phyloP scores from a whole-genome alignment of 768 basidiomycete species.

The Plicaturopsis crispa region DNA sequence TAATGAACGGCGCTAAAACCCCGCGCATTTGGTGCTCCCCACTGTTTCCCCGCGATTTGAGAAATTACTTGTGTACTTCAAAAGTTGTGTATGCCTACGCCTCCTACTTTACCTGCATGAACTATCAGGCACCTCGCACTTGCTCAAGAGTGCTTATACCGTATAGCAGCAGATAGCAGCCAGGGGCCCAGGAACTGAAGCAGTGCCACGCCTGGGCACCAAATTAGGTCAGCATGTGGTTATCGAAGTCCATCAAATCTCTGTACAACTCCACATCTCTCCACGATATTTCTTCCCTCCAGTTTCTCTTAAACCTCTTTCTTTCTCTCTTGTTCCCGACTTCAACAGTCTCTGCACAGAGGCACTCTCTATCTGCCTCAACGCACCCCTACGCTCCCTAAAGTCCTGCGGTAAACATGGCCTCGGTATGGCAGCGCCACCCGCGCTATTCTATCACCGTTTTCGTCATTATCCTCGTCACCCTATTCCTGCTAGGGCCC shows the following conservation, averaged over 20 bases:
- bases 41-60: too few relatives aligned
- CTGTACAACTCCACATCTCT: background rate
- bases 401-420: slow-evolving; percentile 12
- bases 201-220: slow-evolving; percentile 1
- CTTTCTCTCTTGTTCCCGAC: background rate
- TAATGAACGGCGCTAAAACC: too few relatives aligned
- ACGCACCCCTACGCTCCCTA: background rate
- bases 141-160: too few relatives aligned
- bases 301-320: slow-evolving; percentile 2
- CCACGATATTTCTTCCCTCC: slow-evolving; percentile 4
- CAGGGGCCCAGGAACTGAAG: background rate
- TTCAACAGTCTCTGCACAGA: background rate
- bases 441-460: slow-evolving; percentile 45
- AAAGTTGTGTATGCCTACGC: too few relatives aligned
- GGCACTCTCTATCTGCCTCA: background rate
- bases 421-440: slow-evolving; percentile 32
- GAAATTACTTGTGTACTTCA: too few relatives aligned
- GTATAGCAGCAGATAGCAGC: slow-evolving; percentile 3
- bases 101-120: too few relatives aligned
- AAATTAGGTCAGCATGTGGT: background rate
- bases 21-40: too few relatives aligned
- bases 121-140: too few relatives aligned
- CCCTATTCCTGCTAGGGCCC: slow-evolving; percentile 40
- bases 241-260: too few relatives aligned
- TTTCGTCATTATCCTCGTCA: slow-evolving; percentile 29